Base-by-base conservation (phyloP, 768 basidiomycete species). In the Grammothele lineata region DNA sequence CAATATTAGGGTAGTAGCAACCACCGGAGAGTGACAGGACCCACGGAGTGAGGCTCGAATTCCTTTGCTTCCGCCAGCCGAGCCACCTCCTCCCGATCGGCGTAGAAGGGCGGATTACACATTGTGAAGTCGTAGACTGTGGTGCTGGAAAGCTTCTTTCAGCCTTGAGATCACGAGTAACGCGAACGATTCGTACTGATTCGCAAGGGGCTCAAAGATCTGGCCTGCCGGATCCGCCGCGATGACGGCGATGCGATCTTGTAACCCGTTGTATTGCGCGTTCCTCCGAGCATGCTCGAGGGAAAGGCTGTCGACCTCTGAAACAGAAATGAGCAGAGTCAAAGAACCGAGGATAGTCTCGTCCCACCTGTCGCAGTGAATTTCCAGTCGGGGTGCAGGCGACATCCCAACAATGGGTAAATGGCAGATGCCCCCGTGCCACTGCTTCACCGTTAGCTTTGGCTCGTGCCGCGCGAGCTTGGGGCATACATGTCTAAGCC, bases 71-170 rank as follows among this genome's bases (percentile, higher is more conserved):
- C 74, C 0, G 81, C 77, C 2, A 81, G 82, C 2, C 64, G 59
- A 0, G 58, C 53, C 7, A 92, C 75, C 48, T 98, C 95, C 24
- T 82, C 78, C 1, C 63, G 59, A 47, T 82, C 87, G n/a, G 71
- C 62, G 60, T 96, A 98, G 65, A 99, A 99, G 0, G 95, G 95
- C 0, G 95, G 95, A 63, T 98, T 99, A 67, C 94, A 97, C 82
- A 98, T 91, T 0, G 83, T 81, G 54, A 95, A 92, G 47, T 86
- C 79, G 57, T 83, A 80, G 37, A 18, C 37, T 23, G 35, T 30
- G 36, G 36, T 40, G 24, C 51, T 48, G 14, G 9, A n/a, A n/a
- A n/a, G n/a, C n/a, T n/a, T n/a, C n/a, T n/a, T n/a, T n/a, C n/a
- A n/a, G n/a, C n/a, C n/a, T n/a, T n/a, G n/a, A n/a, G n/a, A n/a